These are phyloP conservation scores for Aspergillus pseudonomiae DNA, from an alignment of 2,329 filamentous ascomycete genomes.

Conservation along the genomic window DNA sequence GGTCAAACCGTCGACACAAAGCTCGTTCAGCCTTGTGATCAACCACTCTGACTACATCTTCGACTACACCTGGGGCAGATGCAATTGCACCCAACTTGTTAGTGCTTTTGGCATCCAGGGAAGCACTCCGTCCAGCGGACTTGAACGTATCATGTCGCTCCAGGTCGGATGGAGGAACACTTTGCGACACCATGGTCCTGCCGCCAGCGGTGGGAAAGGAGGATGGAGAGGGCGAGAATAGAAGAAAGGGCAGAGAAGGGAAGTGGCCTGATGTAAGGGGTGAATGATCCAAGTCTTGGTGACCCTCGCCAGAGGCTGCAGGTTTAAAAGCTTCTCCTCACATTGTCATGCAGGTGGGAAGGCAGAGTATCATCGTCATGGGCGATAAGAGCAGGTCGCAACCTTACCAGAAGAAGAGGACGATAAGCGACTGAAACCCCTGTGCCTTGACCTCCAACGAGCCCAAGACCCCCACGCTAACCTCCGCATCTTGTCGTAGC, in stretches of 20 bases:
- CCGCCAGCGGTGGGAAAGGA: neutral
- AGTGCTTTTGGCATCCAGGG: constrained; percentile 19
- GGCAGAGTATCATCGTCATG: constrained; percentile 10
- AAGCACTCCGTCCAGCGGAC: constrained; percentile 8
- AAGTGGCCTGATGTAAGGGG: neutral
- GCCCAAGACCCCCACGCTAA: constrained; percentile 11
- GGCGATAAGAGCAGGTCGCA: constrained; percentile 11
- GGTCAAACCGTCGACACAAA: constrained; percentile 58
- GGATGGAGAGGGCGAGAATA: neutral
- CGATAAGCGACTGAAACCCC: neutral
- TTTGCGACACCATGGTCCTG: constrained; percentile 8
- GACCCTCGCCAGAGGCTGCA: neutral
- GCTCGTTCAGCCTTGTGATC: constrained; percentile 51
- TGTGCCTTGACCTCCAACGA: neutral
- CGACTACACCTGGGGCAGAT: constrained; percentile 19
- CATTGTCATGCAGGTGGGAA: neutral
- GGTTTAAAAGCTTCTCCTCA: neutral
- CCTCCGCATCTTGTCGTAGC: constrained; percentile 6
- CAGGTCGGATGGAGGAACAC: neutral
- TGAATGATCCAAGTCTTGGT: neutral
- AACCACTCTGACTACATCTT: constrained; percentile 38
- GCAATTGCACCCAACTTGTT: constrained; percentile 15
- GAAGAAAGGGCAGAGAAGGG: neutral
- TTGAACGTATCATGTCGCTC: constrained; percentile 12
- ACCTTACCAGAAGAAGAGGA: constrained; percentile 1